These are phyloP conservation scores for Onygenales sp. DNA, from an alignment of 2,329 filamentous ascomycete species.

Conservation along the genomic window DNA sequence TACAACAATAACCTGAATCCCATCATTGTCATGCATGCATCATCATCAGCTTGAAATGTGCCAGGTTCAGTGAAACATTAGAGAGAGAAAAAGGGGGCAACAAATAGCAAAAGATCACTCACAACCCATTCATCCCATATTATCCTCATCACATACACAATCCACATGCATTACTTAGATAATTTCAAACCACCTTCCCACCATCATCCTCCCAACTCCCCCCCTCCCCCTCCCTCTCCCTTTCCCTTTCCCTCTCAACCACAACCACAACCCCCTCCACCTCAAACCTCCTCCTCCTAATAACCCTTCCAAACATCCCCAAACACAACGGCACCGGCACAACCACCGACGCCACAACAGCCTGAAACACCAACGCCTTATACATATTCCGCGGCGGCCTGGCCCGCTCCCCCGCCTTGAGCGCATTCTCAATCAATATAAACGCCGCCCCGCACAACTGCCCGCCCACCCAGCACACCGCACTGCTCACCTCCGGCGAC, in stretches of 20 bases:
- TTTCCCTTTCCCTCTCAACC: too few relatives aligned
- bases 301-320: constrained; percentile 55
- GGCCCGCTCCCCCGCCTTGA: constrained; percentile 44
- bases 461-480: constrained; percentile 75
- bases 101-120: neutral
- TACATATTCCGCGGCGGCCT: constrained; percentile 63
- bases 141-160: neutral
- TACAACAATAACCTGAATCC: too few relatives aligned
- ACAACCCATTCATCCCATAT: neutral
- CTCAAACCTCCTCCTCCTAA: constrained; percentile 31
- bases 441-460: constrained; percentile 80
- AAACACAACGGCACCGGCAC: constrained; percentile 60
- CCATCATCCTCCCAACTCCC: neutral
- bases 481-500: constrained; percentile 73
- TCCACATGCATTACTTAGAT: neutral
- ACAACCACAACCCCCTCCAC: constrained; percentile 20
- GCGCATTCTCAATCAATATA: constrained; percentile 69
- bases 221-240: neutral
- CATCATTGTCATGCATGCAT: too few relatives aligned
- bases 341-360: constrained; percentile 56
- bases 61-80: neutral
- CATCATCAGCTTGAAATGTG: too few relatives aligned
- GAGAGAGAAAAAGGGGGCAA: neutral
- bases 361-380: constrained; percentile 66
- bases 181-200: neutral